Evolutionary conservation across 148 eudicot genomes (phyloP), one percentile per base, ranked within the genome.

Genomic region (Rheum nobile): DNA sequence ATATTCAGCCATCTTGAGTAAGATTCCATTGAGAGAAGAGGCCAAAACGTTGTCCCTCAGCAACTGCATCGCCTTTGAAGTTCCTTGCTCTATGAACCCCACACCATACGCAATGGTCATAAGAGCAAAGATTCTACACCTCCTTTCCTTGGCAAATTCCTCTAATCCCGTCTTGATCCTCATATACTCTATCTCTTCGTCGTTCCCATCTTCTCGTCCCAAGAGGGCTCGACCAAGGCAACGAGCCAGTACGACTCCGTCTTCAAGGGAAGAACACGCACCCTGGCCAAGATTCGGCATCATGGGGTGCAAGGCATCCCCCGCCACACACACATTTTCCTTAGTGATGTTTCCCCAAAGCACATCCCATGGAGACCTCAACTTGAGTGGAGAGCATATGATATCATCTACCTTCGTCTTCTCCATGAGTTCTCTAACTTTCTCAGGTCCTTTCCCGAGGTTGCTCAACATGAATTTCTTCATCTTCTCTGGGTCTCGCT

Each of bases 301-400:
- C 90, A 85, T 85, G 3, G 85, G 85, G 57, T 87, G 90, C 35
- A 85, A 72, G 0, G 91, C 91, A 28, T 87, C 91, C 0, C 91
- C 91, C 0, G 75, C 78, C 8, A 87, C 82, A 57, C 84, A 77
- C 0, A 80, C 81, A 54, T 85, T 87, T 77, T 78, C 84, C 63
- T 80, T 84, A 73, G 81, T 79, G 61, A 82, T 80, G 34, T 79
- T 72, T 11, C 75, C 79, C 73, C 74, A 82, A 4, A 85, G 71
- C 35, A 85, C 24, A 63, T 85, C 87, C 85, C 81, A 85, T 26
- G 91, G 88, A 34, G 14, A 68, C 26, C 88, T 80, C 71, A 63
- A 79, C 41, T 79, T 67, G 48, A 87, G 48, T 2, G 83, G 85
- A 32, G 86, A 74, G 32, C 72, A 79, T 43, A 69, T 32, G 19